Base-by-base conservation (phyloP, 768 basidiomycete genomes). In the Psilocybe tampanensis region DNA sequence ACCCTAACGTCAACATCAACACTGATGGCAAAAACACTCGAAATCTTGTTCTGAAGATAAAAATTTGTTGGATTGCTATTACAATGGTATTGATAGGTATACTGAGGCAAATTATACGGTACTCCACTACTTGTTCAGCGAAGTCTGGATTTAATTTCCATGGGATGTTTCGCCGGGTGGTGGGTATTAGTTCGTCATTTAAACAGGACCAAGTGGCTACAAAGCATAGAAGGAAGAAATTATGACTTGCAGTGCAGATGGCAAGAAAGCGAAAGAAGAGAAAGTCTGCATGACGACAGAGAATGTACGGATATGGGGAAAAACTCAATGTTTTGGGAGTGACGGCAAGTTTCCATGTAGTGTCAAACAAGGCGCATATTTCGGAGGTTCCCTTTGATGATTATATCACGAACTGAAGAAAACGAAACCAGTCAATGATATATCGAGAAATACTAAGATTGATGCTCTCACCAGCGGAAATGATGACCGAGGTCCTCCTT, bases 401-500 rank as follows among this genome's bases (percentile, higher is more conserved):
- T 86, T 64, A 87, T 86, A 65, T 88, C 86, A 62, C 86, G 84
- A 29, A 89, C 88, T 89, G 4, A 6, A 13, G n/a, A 39, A 39
- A 39, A 64, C 44, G 50, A 36, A 42, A 22, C 36, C 47, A 39
- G 50, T 62, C 49, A 55, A 41, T 52, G 29, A 29, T 44, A 24
- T 45, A 45, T 48, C 58, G 34, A n/a, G 3, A 42, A 19, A 13
- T 36, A 21, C 44, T 33, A 34, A 52, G 12, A 19, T 19, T 32
- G 9, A 55, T 55, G 32, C 72, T 29, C 84, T 56, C 63, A 91
- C 90, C 90, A 58, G 80, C 82, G 32, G 84, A 74, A 63, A 93
- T 92, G 65, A 93, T 92, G 15, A 80, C 86, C 36, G 81, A 77
- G 34, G 91, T 93, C 61, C 80, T 77, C 67, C 81, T 80, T 56